Base-by-base conservation (phyloP, 164 flowering plant genomes). In the Tetracentron sinense region DNA sequence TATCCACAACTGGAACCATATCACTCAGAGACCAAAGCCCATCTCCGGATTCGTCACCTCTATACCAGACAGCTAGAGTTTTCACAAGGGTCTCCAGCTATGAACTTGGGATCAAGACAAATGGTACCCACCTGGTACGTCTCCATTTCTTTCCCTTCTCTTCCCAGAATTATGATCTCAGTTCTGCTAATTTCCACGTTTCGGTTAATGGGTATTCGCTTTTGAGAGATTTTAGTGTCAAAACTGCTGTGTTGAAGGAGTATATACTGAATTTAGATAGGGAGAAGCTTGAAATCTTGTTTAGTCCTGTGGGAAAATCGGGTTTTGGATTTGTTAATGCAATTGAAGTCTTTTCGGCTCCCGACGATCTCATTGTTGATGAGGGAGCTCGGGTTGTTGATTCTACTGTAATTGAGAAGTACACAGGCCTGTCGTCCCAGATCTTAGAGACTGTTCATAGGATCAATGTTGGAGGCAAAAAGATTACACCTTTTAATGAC, bases 261-360 rank as follows among this genome's bases (percentile, higher is more conserved):
- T 92, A 61, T 61, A 62, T 83, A 21, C 1, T 85, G 62, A 77
- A 48, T 35, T 57, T 81, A 7, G 75, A 81, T 47, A 57, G 30
- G 20, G 71, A 53, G 7, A 58, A 61, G 49, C 61, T 83, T 63
- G 80, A 75, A 33, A 68, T 92, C 27, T 3, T 54, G 64, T 83
- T 88, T 67, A 55, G 12, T 0, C 92, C 92, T 6, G 28, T 21
- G 26, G 29, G 62, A 0, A 69, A 52, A 23, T 66, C 79, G 6
- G 58, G 66, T 21, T 74, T 85, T 47, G 94, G 72, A 30, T 92
- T 79, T 70, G 83, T 86, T 25, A 87, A 76, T 63, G 96, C 89
- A 22, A 80, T 89, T 63, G 97, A 91, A 63, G 83, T 89, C n/a
- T 75, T 87, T 62, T 85, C 97, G 0, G 88, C 83, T 47, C 94